These are phyloP conservation scores for Globomyces pollinis-pini DNA, from an alignment of 192 early-diverging fungal species.

Conservation along the genomic window DNA sequence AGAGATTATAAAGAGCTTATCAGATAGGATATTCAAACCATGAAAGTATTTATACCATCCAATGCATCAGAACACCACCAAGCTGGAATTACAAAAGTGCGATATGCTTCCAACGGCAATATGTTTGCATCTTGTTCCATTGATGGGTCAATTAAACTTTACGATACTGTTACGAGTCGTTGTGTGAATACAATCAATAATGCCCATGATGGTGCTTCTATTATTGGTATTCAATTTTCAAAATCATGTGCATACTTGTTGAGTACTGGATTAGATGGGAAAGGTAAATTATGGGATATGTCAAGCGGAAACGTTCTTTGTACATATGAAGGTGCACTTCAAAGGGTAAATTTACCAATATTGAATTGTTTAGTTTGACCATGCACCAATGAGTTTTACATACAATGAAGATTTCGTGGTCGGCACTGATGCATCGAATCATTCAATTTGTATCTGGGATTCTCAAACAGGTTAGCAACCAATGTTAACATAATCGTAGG, in stretches of 20 bases:
- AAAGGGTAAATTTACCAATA: constrained; percentile 35
- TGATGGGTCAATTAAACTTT: constrained; percentile 82
- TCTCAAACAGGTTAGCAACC: constrained; percentile 19
- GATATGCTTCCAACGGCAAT: constrained; percentile 62
- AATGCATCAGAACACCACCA: constrained; percentile 34
- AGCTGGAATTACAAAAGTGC: constrained; percentile 46
- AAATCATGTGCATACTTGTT: constrained; percentile 68
- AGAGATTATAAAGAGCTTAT: too few species aligned
- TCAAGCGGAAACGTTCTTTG: constrained; percentile 61
- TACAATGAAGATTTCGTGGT: constrained; percentile 29
- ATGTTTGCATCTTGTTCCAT: constrained; percentile 68
- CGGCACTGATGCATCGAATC: constrained; percentile 12
- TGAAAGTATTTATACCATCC: constrained; percentile 69
- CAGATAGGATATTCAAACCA: constrained; percentile 80
- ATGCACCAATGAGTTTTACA: constrained; percentile 19
- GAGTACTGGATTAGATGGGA: constrained; percentile 71
- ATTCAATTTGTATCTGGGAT: constrained; percentile 26
- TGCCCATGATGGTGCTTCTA: constrained; percentile 70
- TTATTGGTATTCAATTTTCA: constrained; percentile 67
- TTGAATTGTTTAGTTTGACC: constrained; percentile 5
- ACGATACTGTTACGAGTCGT: constrained; percentile 71
- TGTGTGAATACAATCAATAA: constrained; percentile 66
- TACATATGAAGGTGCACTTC: constrained; percentile 61
- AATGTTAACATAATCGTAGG: background rate
- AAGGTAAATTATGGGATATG: constrained; percentile 76